These are phyloP conservation scores for Coemansia sp. DNA, from an alignment of 192 early-diverging fungal genomes.

Conservation along the genomic window DNA sequence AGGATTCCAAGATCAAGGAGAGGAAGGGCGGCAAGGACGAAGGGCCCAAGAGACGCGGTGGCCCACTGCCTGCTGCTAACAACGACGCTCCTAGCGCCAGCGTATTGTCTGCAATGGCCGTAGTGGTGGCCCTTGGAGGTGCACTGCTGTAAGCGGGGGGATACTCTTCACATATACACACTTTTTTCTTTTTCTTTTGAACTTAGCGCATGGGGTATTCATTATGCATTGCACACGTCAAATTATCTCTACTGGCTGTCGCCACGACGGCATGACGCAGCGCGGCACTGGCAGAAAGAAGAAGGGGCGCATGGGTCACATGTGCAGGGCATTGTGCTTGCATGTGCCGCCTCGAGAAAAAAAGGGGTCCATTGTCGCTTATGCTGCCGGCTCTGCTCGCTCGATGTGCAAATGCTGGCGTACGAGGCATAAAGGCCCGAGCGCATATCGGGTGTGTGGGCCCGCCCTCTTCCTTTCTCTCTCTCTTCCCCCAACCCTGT, in stretches of 20 bases:
- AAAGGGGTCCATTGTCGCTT: neutral
- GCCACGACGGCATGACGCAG: neutral
- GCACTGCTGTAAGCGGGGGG: neutral
- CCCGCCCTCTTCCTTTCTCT: neutral
- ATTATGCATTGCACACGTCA: neutral
- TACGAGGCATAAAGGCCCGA: neutral
- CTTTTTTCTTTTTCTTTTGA: neutral
- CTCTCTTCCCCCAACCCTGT: slow-evolving; percentile 1
- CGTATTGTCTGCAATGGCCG: slow-evolving; percentile 17
- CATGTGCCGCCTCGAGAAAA: neutral
- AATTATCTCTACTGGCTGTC: neutral
- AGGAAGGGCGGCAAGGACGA: slow-evolving; percentile 24
- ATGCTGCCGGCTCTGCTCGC: neutral
- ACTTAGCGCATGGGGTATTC: neutral
- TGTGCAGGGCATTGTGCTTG: slow-evolving; percentile 1
- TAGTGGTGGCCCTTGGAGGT: neutral
- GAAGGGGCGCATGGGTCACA: neutral
- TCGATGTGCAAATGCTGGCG: neutral
- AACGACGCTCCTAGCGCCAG: slow-evolving; percentile 7
- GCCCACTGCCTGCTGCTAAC: slow-evolving; percentile 34
- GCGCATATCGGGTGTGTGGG: neutral
- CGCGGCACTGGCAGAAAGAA: neutral
- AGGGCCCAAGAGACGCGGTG: slow-evolving; percentile 33
- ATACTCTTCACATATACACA: neutral
- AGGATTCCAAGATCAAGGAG: slow-evolving; percentile 28